These are phyloP conservation scores for Colletotrichum echinochloae DNA, from an alignment of 2,329 filamentous ascomycete species.

Conservation along the genomic window DNA sequence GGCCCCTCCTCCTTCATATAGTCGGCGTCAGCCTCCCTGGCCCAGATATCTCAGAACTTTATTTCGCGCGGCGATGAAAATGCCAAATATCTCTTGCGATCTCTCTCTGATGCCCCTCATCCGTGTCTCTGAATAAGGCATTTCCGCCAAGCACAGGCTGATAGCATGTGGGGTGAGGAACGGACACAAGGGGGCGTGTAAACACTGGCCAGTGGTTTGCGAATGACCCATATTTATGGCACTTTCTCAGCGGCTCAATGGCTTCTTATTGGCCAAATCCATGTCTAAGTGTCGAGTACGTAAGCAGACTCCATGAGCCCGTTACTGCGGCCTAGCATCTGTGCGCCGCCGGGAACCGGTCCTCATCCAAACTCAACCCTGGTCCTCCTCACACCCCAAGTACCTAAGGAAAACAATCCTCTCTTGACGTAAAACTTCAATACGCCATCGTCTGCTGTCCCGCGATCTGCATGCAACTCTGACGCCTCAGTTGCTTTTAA, in stretches of 20 bases:
- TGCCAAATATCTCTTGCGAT: background rate
- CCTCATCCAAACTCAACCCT: background rate
- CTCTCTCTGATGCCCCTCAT: constrained; percentile 9
- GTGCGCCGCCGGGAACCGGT: background rate
- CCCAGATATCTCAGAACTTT: constrained; percentile 5
- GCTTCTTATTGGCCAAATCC: constrained; percentile 6
- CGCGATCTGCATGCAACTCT: constrained; percentile 6
- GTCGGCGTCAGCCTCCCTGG: constrained; percentile 2
- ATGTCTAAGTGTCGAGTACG: constrained; percentile 8
- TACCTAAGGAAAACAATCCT: background rate
- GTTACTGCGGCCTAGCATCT: background rate
- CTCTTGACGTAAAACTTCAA: background rate
- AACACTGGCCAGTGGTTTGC: constrained; percentile 30
- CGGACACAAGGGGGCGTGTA: constrained; percentile 10
- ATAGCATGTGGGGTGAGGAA: constrained; percentile 13
- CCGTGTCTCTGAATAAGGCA: background rate
- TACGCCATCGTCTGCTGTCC: constrained; percentile 2
- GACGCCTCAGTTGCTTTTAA: background rate
- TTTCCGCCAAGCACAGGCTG: constrained; percentile 18
- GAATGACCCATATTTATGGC: constrained; percentile 4
- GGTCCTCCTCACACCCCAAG: background rate
- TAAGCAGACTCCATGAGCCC: constrained; percentile 10
- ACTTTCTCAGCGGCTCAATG: constrained; percentile 22
- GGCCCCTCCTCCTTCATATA: constrained; percentile 9
- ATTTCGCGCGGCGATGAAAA: background rate